These are phyloP conservation scores for Clitocybe nebularis DNA, from an alignment of 1,284 basidiomycete species.

Conservation along the genomic window DNA sequence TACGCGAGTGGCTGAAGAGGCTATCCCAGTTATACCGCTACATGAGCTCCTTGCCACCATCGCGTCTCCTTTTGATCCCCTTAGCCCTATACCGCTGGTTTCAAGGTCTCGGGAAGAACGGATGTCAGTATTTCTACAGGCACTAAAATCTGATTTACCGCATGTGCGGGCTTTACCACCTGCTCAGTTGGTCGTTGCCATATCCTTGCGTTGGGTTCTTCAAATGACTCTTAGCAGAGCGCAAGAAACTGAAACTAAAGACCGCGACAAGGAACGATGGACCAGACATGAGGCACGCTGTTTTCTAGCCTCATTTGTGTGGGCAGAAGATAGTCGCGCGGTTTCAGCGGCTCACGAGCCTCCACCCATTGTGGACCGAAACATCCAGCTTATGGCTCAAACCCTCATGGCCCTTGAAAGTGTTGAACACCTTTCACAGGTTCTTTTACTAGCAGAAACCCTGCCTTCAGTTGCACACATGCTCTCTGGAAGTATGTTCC, in stretches of 20 bases:
- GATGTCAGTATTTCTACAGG: constrained; percentile 52
- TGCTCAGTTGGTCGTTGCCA: constrained; percentile 42
- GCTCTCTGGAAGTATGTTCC: constrained; percentile 59
- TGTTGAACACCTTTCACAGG: constrained; percentile 55
- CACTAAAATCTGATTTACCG: constrained; percentile 52
- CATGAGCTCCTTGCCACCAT: constrained; percentile 40
- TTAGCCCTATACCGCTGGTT: constrained; percentile 33
- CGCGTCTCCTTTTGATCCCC: constrained; percentile 24
- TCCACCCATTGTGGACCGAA: constrained; percentile 48
- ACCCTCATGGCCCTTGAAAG: constrained; percentile 55
- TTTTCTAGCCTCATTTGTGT: constrained; percentile 53
- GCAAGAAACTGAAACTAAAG: constrained; percentile 44
- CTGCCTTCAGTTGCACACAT: constrained; percentile 41
- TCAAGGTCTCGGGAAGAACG: constrained; percentile 50
- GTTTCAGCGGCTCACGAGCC: constrained; percentile 11
- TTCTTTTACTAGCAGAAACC: constrained; percentile 48
- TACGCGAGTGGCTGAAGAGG: constrained; percentile 56
- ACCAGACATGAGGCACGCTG: constrained; percentile 59
- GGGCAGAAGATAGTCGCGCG: no score
- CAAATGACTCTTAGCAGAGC: constrained; percentile 46
- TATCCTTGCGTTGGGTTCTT: constrained; percentile 61
- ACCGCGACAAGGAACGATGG: constrained; percentile 66
- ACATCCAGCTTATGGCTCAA: constrained; percentile 72
- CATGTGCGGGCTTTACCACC: constrained; percentile 42
- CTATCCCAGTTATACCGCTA: constrained; percentile 48